Conservation (phyloP, 2,329 filamentous ascomycete species). For the Hymenoscyphus occultus region DNA sequence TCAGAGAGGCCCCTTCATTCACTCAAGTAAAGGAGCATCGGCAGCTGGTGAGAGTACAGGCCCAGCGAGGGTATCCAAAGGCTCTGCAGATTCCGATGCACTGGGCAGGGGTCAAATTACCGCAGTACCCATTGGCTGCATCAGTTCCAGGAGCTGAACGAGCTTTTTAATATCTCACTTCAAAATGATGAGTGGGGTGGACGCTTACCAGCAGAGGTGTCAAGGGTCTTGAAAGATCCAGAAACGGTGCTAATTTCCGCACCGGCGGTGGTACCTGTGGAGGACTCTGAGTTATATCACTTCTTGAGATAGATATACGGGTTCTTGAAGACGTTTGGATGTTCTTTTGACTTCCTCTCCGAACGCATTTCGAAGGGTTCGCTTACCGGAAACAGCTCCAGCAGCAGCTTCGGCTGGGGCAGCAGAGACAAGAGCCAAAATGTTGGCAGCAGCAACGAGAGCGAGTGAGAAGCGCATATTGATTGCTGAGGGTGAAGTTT, state of each 20-base stretch:
- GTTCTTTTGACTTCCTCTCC: background rate
- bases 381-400: background rate
- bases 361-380: background rate
- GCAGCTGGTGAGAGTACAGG: background rate
- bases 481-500: background rate
- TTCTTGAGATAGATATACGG: background rate
- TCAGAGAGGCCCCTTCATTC: background rate
- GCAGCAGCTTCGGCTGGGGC: background rate
- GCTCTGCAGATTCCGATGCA: background rate
- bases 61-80: background rate
- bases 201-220: background rate
- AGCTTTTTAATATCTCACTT: background rate
- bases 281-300: background rate
- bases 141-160: background rate
- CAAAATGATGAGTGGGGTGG: background rate
- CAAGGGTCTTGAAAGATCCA: background rate
- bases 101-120: background rate
- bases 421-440: background rate
- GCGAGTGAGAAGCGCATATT: background rate
- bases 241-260: background rate
- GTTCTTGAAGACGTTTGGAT: background rate
- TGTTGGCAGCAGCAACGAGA: background rate
- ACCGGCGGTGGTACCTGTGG: background rate
- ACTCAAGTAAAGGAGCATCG: background rate
- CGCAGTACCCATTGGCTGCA: background rate